Evolutionary conservation across 768 basidiomycete species (phyloP), one percentile per base, ranked within the genome.

Genomic region (Trametes cubensis): DNA sequence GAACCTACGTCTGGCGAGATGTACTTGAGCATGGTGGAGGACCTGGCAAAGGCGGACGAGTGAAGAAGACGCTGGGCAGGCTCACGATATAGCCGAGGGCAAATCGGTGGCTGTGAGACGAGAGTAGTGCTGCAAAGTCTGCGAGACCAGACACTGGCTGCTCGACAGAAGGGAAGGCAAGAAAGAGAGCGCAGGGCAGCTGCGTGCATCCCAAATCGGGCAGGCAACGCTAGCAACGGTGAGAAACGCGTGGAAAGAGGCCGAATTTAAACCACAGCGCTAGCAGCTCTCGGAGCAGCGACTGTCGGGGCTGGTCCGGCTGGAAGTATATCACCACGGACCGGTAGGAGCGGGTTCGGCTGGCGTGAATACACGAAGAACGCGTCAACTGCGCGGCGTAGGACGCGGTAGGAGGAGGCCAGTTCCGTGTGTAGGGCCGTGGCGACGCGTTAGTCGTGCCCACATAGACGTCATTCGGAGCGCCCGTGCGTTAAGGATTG

Each of bases 1-100:
- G 20, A 25, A 61, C 78, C 62, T 65, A 81, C 80, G 60, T 79
- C 77, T 58, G 74, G 55, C 14, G 77, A 66, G 49, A 81, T 79
- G 70, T 78, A 80, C 64, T 74, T 75, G 66, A 75, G 63, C 73
- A 73, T 74, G 18, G 54, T 14, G 56, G 66, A 52, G 8, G 63
- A 17, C 21, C 38, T 34, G 15, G 45, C 17, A 15, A n/a, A n/a
- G 30, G 53, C 42, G 61, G 28, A 41, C 15, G 60, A 62, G 45
- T 30, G 13, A 20, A 42, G 40, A 14, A 21, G 53, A 34, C 44
- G 34, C n/a, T 15, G 49, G 3, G 15, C 21, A 34, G 49, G 52
- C 20, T 50, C 23, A 42, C 40, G 30, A 20, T 4, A 5, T 23
- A 26, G 26, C 58, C 46, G 58, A 23, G 51, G 11, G 8, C 18